Percentiles rank a stretch among this genome's conserved stretches.
Conservation (phyloP, 148 eudicot genomes). For the Nepenthes mirabilis region DNA sequence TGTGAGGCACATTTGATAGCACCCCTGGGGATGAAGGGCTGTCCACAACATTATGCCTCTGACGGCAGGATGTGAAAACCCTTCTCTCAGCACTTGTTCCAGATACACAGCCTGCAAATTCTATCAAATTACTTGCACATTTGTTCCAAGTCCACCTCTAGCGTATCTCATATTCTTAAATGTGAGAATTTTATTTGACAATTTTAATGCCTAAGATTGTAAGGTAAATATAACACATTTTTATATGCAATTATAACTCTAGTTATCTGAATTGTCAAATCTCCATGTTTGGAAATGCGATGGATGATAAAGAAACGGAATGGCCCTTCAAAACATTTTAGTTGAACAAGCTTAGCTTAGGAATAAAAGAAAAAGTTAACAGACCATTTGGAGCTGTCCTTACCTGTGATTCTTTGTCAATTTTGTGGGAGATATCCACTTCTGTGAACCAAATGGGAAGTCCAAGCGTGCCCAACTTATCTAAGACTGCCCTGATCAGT, state of each 20-base stretch:
- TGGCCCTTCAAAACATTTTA: no score
- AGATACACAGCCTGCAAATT: conserved; percentile 44
- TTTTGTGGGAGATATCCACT: conserved; percentile 49
- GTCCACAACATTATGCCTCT: conserved; percentile 81
- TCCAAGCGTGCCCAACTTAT: conserved; percentile 60
- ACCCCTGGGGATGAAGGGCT: conserved; percentile 48
- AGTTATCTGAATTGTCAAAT: no score
- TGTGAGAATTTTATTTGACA: no score
- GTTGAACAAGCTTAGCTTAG: background rate
- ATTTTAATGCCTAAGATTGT: no score
- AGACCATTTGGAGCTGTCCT: background rate
- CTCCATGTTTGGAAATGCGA: no score
- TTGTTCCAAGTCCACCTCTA: no score
- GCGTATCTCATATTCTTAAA: no score
- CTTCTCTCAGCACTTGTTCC: conserved; percentile 68
- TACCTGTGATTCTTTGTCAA: conserved; percentile 59
- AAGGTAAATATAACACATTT: no score
- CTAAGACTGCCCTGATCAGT: conserved; percentile 58
- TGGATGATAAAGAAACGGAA: no score
- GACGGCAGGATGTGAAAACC: conserved; percentile 55
- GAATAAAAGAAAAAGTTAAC: no score
- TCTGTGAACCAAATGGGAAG: conserved; percentile 93
- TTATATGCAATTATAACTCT: no score
- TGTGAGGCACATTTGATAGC: conserved; percentile 88
- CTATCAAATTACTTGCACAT: no score